phyloP scores from a whole-genome alignment of 495 filamentous ascomycete genomes.

The Penicillium pulvis region DNA sequence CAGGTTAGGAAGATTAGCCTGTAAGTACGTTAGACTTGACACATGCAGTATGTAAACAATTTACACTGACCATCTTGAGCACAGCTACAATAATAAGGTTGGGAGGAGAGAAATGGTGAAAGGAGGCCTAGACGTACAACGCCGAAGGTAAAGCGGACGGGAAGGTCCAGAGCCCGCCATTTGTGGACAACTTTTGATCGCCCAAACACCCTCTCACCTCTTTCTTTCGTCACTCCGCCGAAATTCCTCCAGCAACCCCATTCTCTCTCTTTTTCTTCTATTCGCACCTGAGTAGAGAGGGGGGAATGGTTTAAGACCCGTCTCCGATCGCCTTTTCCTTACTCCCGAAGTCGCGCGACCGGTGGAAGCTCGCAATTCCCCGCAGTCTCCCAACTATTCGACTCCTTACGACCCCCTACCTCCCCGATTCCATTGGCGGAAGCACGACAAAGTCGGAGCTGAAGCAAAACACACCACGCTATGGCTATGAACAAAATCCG shows the following conservation, averaged over 20 bases:
- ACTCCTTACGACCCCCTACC: constrained; percentile 21
- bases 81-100: neutral
- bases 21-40: constrained; percentile 18
- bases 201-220: constrained; percentile 33
- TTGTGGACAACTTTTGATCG: constrained; percentile 47
- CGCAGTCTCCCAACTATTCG: constrained; percentile 40
- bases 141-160: constrained; percentile 23
- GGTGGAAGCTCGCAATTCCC: constrained; percentile 40
- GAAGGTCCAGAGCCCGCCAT: constrained; percentile 35
- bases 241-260: constrained; percentile 7
- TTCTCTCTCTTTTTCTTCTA: constrained; percentile 9
- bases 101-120: constrained; percentile 11
- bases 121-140: neutral
- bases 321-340: constrained; percentile 18
- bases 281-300: constrained; percentile 13
- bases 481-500: constrained; percentile 97
- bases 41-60: neutral
- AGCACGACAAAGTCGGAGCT: constrained; percentile 53
- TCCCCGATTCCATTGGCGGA: constrained; percentile 36
- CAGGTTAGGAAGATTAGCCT: constrained; percentile 92
- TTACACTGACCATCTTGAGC: constrained; percentile 20
- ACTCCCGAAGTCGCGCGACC: constrained; percentile 32
- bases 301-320: constrained; percentile 17
- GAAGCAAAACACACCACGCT: constrained; percentile 36
- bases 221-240: constrained; percentile 9